Base-by-base conservation (phyloP, 2,329 filamentous ascomycete genomes). In the Cercospora janseana region DNA sequence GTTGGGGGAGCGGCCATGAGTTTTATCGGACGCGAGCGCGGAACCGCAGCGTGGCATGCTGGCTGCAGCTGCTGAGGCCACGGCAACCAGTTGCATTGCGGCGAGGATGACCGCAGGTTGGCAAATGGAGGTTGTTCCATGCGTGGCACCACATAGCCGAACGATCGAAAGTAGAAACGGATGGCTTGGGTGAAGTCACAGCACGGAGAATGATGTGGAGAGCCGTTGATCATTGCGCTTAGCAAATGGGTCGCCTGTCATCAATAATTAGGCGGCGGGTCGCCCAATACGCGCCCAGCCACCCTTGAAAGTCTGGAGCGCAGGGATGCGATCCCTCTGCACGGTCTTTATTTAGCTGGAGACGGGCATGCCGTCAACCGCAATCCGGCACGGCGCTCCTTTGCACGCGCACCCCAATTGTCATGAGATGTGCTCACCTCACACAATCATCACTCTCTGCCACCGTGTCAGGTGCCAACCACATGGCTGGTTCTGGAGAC, bases 151-250 rank as follows among this genome's bases (percentile, higher is more conserved):
- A 29, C 46, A 49, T 49, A 43, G 28, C 28, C 27, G 46, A 42
- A 28, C 18, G 37, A 32, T 40, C 34, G 44, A 40, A 47, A 47
- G 44, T 47, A 47, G 44, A 47, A 47, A 37, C 32, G 31, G 9
- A 28, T 40, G 38, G 44, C 31, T 21, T 44, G 32, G 32, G 38
- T 32, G 40, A 47, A 34, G 38, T 34, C n/a, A 28, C 15, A 29
- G 23, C 28, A 16, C 44, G 44, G 44, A 47, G 34, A 47, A 47
- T 27, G 9, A 26, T 40, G 44, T 47, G 44, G 44, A 47, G 44
- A 47, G 32, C 44, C 44, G 44, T 3, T 10, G 27, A 16, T 7
- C 12, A 23, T 18, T 46, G 43, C 29, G 32, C 21, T 27, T 28
- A 16, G 42, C 31, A 40, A 40, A 40, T 40, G 35, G 35, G 20